Conservation (phyloP, 106 monocot species). For the Narthecium ossifragum region DNA sequence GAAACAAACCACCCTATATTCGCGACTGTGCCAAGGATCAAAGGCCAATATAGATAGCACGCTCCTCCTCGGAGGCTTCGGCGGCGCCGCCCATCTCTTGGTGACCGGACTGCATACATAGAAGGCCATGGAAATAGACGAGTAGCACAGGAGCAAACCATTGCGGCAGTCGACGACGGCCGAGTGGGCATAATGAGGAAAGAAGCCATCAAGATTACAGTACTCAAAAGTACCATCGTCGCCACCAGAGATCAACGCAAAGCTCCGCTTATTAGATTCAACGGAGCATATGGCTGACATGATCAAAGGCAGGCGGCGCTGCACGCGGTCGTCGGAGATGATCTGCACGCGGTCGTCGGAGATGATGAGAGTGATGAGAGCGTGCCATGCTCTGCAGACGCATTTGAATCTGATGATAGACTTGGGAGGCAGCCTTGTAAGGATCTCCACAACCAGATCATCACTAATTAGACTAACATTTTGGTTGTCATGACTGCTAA, state of each 20-base stretch:
- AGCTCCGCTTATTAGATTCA: conserved; percentile 5
- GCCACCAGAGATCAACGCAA: conserved; percentile 11
- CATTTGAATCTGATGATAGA: conserved; percentile 36
- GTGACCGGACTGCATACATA: conserved; percentile 43
- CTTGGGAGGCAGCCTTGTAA: conserved; percentile 36
- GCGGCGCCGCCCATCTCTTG: conserved; percentile 23
- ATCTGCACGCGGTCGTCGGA: no score
- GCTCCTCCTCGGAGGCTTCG: conserved; percentile 9
- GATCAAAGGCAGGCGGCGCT: conserved; percentile 23
- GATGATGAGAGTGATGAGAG: no score
- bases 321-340: conserved; percentile 31
- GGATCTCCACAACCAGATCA: conserved; percentile 45
- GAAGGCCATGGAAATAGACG: conserved; percentile 1
- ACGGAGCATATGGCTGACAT: conserved; percentile 37
- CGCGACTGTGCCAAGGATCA: conserved; percentile 22
- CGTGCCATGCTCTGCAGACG: conserved; percentile 39
- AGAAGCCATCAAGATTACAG: conserved; percentile 25
- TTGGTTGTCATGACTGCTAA: no score
- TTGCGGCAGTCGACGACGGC: conserved; percentile 50
- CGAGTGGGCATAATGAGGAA: conserved; percentile 30
- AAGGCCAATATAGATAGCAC: conserved; percentile 38
- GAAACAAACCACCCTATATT: conserved; percentile 50
- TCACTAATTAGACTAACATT: no score
- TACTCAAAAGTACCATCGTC: conserved; percentile 1
- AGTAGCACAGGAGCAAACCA: conserved; percentile 47